phyloP scores from a whole-genome alignment of 441 rosid genomes.

The Pelargonium cotyledonis region DNA sequence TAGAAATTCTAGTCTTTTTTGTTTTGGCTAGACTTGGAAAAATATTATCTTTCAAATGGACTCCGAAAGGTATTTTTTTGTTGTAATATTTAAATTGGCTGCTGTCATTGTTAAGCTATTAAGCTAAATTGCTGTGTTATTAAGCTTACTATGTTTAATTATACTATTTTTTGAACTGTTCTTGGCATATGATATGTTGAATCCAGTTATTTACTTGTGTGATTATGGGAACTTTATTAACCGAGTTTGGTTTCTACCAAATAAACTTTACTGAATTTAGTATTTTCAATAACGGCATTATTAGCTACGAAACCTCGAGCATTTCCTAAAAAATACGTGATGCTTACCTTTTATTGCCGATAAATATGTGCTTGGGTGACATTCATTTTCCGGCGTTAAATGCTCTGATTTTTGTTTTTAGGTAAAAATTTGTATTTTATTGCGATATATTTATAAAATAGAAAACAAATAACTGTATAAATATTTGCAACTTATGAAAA shows the following conservation, averaged over 20 bases:
- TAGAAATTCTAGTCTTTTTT: neutral
- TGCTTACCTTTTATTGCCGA: neutral
- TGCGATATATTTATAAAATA: neutral
- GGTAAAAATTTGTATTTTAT: neutral
- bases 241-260: too few species aligned
- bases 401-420: too few species aligned
- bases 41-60: neutral
- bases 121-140: neutral
- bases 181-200: neutral
- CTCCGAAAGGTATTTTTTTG: neutral
- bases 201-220: neutral
- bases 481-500: neutral
- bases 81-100: neutral
- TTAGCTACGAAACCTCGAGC: neutral
- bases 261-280: neutral
- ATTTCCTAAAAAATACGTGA: neutral
- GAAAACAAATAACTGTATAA: neutral
- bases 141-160: too few species aligned
- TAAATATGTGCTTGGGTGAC: neutral
- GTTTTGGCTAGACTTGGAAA: conserved; percentile 1
- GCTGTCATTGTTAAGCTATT: neutral
- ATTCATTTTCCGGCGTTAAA: neutral
- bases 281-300: neutral
- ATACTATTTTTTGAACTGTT: neutral
- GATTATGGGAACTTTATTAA: neutral